These are phyloP conservation scores for Cylindrotheca fusiformis DNA, from an alignment of 108 stramenopile species.

Conservation along the genomic window DNA sequence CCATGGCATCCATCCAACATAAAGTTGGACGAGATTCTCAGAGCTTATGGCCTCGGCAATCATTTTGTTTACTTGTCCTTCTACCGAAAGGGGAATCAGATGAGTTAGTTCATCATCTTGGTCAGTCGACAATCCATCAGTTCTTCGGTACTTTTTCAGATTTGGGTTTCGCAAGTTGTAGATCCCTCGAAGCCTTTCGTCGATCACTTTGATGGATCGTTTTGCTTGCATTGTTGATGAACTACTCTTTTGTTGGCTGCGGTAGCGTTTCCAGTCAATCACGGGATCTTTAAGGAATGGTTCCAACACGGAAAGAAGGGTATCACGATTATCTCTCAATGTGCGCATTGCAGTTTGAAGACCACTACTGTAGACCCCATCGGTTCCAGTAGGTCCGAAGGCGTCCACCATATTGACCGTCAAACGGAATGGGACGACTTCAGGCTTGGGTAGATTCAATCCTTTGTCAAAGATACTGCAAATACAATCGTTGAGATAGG, in stretches of 20 bases:
- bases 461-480: constrained; percentile 98
- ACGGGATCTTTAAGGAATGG: constrained; percentile 94
- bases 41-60: constrained; percentile 80
- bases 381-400: constrained; percentile 88
- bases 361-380: constrained; percentile 84
- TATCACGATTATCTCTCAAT: constrained; percentile 90
- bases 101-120: constrained; percentile 60
- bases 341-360: constrained; percentile 81
- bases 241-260: constrained; percentile 35
- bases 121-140: constrained; percentile 32
- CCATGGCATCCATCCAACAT: constrained; percentile 93
- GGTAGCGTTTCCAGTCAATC: constrained; percentile 79
- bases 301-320: constrained; percentile 94
- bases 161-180: constrained; percentile 90
- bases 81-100: constrained; percentile 77
- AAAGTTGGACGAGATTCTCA: constrained; percentile 86
- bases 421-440: constrained; percentile 98
- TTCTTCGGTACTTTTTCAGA: constrained; percentile 46
- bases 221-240: constrained; percentile 39
- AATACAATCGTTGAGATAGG: neutral
- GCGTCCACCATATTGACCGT: constrained; percentile 98
- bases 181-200: constrained; percentile 77
- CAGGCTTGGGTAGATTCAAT: constrained; percentile 82
- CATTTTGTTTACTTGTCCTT: constrained; percentile 89
- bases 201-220: constrained; percentile 67